Evolutionary conservation across 352 stramenopile genomes (phyloP).

Genomic region (Phytophthora cajani): DNA sequence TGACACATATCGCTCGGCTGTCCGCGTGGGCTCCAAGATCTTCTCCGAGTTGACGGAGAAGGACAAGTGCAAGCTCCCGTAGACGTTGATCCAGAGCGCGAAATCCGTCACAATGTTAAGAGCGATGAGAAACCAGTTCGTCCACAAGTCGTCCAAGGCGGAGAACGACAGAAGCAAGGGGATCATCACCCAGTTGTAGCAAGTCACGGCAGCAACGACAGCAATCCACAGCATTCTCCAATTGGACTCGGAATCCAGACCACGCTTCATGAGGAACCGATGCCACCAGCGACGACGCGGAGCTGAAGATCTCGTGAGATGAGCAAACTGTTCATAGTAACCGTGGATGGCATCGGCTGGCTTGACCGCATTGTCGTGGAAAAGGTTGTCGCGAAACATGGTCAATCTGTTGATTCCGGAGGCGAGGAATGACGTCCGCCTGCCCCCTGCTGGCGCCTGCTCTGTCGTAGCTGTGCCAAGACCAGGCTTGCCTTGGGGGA

Average conservation of each 20-base stretch:
- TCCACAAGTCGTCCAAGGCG: conserved; percentile 34
- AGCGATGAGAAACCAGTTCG: conserved; percentile 35
- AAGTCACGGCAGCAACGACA: conserved; percentile 42
- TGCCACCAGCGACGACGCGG: conserved; percentile 42
- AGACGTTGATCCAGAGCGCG: conserved; percentile 57
- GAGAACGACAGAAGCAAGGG: conserved; percentile 59
- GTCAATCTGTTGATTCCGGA: conserved; percentile 32
- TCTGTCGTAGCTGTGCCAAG: not conserved
- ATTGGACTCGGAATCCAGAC: conserved; percentile 49
- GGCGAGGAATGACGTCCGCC: conserved; percentile 27
- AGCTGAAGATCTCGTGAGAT: conserved; percentile 22
- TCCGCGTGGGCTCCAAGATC: conserved; percentile 45
- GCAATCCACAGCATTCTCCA: conserved; percentile 57
- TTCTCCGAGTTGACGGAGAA: conserved; percentile 59
- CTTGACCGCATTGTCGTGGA: conserved; percentile 35
- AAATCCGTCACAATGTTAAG: conserved; percentile 43
- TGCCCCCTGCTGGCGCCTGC: not conserved
- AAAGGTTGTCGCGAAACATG: conserved; percentile 44
- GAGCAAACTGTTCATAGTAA: conserved; percentile 60
- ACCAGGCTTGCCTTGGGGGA: not conserved
- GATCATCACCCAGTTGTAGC: conserved; percentile 65
- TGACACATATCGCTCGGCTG: conserved; percentile 43
- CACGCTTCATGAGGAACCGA: conserved; percentile 35
- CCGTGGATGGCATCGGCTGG: conserved; percentile 54
- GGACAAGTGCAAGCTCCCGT: conserved; percentile 56